These are phyloP conservation scores for Naganishia kalamii DNA, from an alignment of 768 basidiomycete species.

Conservation along the genomic window DNA sequence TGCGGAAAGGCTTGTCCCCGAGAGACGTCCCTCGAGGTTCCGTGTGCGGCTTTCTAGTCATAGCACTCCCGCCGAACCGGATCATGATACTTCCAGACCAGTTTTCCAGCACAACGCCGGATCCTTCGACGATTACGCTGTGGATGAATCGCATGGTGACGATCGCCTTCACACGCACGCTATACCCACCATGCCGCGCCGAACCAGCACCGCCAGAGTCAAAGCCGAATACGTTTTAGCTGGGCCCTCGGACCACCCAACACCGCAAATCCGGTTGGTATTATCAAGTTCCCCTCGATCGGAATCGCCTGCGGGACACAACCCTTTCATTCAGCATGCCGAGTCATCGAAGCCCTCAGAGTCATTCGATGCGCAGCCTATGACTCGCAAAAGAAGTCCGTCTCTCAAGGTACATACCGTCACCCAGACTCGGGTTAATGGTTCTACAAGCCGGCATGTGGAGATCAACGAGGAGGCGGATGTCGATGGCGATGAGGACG, in stretches of 20 bases:
- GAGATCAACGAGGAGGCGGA: neutral
- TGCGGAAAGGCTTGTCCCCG: neutral
- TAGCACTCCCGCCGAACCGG: neutral
- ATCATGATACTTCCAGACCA: neutral
- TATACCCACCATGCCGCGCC: conserved; percentile 2
- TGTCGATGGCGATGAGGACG: neutral
- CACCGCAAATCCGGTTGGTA: conserved; percentile 46
- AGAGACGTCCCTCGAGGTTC: conserved; percentile 28
- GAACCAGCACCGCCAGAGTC: conserved; percentile 31
- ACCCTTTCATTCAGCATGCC: neutral
- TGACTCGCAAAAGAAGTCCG: neutral
- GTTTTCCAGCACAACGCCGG: conserved; percentile 4
- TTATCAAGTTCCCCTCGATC: conserved; percentile 30
- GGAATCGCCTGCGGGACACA: neutral
- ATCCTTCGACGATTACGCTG: neutral
- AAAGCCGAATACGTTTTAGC: conserved; percentile 49
- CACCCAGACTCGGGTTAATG: conserved; percentile 3
- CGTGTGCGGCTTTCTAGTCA: conserved; percentile 13
- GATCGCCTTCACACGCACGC: neutral
- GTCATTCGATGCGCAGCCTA: neutral
- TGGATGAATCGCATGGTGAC: conserved; percentile 9
- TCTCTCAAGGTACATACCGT: neutral
- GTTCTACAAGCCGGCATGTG: neutral
- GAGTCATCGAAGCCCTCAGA: neutral
- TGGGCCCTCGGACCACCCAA: conserved; percentile 44